phyloP scores from a whole-genome alignment of 2,329 filamentous ascomycete species.

The Trichoderma harzianum region DNA sequence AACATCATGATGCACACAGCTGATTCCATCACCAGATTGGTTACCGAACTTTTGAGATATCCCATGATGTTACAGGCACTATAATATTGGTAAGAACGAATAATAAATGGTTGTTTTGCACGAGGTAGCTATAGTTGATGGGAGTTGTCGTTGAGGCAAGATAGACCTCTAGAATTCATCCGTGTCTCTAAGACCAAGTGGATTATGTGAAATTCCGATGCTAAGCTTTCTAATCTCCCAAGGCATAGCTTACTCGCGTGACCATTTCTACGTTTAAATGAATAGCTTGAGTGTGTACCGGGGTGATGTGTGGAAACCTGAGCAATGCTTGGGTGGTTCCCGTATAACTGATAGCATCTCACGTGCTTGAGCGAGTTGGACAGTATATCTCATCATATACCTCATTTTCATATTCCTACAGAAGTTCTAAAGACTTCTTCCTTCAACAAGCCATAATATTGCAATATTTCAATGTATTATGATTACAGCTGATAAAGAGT shows the following conservation, averaged over 20 bases:
- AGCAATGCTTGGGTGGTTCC: background rate
- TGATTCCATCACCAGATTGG: conserved; percentile 2
- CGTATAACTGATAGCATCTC: background rate
- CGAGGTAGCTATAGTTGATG: background rate
- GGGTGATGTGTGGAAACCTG: background rate
- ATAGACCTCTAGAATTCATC: background rate
- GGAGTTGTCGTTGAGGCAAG: background rate
- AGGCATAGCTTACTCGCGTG: background rate
- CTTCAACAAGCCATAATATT: background rate
- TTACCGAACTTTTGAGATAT: background rate
- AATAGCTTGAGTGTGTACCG: background rate
- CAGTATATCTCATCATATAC: background rate
- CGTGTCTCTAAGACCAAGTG: background rate
- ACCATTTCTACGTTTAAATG: background rate
- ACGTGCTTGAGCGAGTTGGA: background rate
- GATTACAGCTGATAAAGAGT: background rate
- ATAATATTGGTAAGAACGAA: background rate
- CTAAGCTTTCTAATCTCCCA: background rate
- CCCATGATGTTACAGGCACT: background rate
- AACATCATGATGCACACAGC: background rate
- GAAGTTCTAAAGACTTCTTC: background rate
- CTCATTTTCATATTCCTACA: background rate
- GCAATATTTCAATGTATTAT: background rate
- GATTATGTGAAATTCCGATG: background rate
- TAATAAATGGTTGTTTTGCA: background rate